phyloP scores from a whole-genome alignment of 495 filamentous ascomycete genomes.

The Hyaloscypha hepaticicola region DNA sequence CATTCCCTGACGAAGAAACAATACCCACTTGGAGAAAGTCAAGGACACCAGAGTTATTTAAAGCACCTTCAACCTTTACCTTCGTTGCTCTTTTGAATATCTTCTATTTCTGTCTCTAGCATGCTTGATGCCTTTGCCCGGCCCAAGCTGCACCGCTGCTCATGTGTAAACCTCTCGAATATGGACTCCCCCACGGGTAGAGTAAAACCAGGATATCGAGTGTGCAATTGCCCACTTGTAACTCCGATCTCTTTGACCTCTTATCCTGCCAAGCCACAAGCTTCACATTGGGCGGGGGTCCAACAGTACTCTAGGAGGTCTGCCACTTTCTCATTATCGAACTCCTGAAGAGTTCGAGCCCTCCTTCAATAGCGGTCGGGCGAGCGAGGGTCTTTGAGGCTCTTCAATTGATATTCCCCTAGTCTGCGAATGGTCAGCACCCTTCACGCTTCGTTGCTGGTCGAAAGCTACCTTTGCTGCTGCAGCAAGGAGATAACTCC shows the following conservation, averaged over 20 bases:
- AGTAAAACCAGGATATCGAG: neutral
- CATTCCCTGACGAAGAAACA: too few relatives aligned
- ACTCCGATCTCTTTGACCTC: neutral
- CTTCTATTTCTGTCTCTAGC: neutral
- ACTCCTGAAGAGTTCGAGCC: too few relatives aligned
- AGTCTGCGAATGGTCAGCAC: too few relatives aligned
- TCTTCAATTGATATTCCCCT: too few relatives aligned
- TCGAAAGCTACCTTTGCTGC: too few relatives aligned
- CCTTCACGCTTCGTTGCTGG: too few relatives aligned
- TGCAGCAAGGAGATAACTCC: too few relatives aligned
- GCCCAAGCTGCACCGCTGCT: neutral
- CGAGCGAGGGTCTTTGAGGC: too few relatives aligned
- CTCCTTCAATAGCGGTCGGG: too few relatives aligned
- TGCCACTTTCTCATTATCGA: neutral
- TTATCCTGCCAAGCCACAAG: neutral
- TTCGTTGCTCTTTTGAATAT: neutral
- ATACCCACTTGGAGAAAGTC: neutral
- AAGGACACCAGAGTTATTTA: neutral
- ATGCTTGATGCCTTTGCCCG: neutral
- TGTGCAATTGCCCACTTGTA: neutral
- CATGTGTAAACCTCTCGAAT: too few relatives aligned
- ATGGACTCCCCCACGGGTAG: neutral
- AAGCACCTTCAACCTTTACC: neutral
- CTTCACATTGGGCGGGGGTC: too few relatives aligned
- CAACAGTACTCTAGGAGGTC: neutral